A percentile compares a stretch with the other conserved stretches of the same genome.
phyloP scores from a whole-genome alignment of 768 basidiomycete genomes.

The Leccinum incarnatum region DNA sequence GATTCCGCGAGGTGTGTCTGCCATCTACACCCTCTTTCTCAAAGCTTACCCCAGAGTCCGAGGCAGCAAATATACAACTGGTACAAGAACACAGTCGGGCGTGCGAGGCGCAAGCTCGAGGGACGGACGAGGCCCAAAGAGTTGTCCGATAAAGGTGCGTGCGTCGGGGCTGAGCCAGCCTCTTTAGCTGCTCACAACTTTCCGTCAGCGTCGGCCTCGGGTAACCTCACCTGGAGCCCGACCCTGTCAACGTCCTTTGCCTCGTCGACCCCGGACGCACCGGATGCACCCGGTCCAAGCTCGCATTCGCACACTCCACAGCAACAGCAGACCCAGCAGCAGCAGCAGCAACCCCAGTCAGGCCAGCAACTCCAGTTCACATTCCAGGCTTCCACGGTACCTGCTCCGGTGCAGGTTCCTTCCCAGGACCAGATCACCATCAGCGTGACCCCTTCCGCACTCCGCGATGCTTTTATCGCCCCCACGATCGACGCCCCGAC shows the following conservation, averaged over 20 bases:
- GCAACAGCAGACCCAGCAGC: conserved; percentile 19
- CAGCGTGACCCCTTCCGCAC: conserved; percentile 27
- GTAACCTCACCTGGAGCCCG: conserved; percentile 39
- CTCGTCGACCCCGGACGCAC: conserved; percentile 11
- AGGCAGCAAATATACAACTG: conserved; percentile 67
- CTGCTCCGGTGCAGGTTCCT: conserved; percentile 35
- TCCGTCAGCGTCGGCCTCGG: conserved; percentile 15
- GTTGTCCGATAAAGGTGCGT: conserved; percentile 48
- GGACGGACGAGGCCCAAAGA: conserved; percentile 52
- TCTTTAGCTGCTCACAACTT: neutral
- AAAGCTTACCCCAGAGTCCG: neutral
- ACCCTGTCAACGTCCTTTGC: conserved; percentile 39
- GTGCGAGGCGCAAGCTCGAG: conserved; percentile 56
- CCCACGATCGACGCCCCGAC: conserved; percentile 46
- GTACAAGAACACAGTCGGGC: conserved; percentile 70
- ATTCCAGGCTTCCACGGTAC: conserved; percentile 42
- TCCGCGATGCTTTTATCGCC: conserved; percentile 32
- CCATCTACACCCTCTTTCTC: too few relatives aligned
- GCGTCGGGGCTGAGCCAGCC: neutral
- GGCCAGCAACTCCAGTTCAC: conserved; percentile 42
- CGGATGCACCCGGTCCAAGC: conserved; percentile 29
- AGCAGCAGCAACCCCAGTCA: conserved; percentile 19
- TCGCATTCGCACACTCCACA: conserved; percentile 16
- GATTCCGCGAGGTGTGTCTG: conserved; percentile 57
- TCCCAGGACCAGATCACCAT: conserved; percentile 22